Evolutionary conservation across 2,329 filamentous ascomycete genomes (phyloP).

Genomic region (Tricladium varicosporioides): DNA sequence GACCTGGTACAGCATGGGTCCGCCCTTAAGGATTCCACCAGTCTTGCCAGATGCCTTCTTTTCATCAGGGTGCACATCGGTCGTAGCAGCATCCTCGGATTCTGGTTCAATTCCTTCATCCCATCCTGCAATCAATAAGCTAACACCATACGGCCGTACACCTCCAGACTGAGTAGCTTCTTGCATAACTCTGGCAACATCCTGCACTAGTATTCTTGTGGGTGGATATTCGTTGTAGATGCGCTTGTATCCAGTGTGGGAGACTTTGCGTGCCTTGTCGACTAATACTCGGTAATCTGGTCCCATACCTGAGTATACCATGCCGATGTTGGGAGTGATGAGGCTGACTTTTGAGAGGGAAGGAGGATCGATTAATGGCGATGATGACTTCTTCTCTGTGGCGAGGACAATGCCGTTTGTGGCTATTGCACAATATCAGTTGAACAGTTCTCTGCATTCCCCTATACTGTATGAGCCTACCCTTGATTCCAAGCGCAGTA

Average conservation of each 20-base stretch:
- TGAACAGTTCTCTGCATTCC: too few relatives aligned
- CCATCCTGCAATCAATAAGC: slow-evolving; percentile 93
- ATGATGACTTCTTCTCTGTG: slow-evolving; percentile 99
- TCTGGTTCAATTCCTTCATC: slow-evolving; percentile 95
- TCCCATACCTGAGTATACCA: slow-evolving; percentile 99
- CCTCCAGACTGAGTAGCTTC: slow-evolving; percentile 97
- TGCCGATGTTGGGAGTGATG: slow-evolving; percentile 98
- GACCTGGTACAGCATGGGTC: slow-evolving; percentile 96
- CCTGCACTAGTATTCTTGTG: slow-evolving; percentile 97
- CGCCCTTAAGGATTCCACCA: slow-evolving; percentile 91
- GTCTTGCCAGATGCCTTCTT: slow-evolving; percentile 83
- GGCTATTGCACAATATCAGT: slow-evolving; percentile 49
- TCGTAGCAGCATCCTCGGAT: slow-evolving; percentile 57
- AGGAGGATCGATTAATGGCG: slow-evolving; percentile 89
- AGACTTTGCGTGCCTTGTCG: slow-evolving; percentile 96
- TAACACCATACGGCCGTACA: slow-evolving; percentile 95
- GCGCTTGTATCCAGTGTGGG: slow-evolving; percentile 97
- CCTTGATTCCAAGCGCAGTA: slow-evolving; percentile 97
- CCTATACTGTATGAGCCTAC: slow-evolving; percentile 44
- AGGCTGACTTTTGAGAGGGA: slow-evolving; percentile 97
- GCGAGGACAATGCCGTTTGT: slow-evolving; percentile 98
- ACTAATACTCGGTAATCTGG: slow-evolving; percentile 97
- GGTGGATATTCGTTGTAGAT: slow-evolving; percentile 99
- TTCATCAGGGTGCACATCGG: slow-evolving; percentile 59
- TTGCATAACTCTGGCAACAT: slow-evolving; percentile 96